phyloP scores from a whole-genome alignment of 2,329 filamentous ascomycete species.

The Colletotrichum paranaense region DNA sequence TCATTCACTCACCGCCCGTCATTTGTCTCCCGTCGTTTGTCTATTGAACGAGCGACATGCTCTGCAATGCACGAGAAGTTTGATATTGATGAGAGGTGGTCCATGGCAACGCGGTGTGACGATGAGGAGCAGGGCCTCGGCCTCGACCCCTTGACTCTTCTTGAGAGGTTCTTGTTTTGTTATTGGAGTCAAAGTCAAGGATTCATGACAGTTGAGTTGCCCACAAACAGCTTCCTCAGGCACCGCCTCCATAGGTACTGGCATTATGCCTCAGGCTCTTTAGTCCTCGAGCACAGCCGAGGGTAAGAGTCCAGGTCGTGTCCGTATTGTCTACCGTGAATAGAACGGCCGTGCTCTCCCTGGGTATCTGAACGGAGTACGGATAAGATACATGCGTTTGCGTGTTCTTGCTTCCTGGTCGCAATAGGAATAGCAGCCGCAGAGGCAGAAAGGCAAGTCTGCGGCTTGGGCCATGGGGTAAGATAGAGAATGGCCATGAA shows the following conservation, averaged over 20 bases:
- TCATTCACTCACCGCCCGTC: neutral
- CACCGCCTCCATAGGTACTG: neutral
- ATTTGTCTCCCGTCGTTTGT: neutral
- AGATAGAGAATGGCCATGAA: neutral
- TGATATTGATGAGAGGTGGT: constrained; percentile 10
- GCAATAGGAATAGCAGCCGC: neutral
- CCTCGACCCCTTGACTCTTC: neutral
- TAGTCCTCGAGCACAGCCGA: neutral
- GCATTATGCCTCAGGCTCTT: neutral
- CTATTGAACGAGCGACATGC: neutral
- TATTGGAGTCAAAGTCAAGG: neutral
- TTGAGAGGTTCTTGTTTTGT: neutral
- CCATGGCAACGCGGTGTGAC: constrained; percentile 4
- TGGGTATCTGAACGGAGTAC: neutral
- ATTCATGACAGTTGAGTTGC: neutral
- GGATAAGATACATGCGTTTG: neutral
- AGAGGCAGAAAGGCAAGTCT: neutral
- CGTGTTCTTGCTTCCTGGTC: neutral
- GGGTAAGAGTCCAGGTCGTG: neutral
- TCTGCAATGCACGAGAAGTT: neutral
- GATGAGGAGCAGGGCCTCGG: neutral
- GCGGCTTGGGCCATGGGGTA: neutral
- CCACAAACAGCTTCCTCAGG: neutral
- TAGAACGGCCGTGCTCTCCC: neutral
- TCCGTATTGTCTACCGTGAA: neutral